Conservation (phyloP, 257 asterid species). For the Ilex asprella region DNA sequence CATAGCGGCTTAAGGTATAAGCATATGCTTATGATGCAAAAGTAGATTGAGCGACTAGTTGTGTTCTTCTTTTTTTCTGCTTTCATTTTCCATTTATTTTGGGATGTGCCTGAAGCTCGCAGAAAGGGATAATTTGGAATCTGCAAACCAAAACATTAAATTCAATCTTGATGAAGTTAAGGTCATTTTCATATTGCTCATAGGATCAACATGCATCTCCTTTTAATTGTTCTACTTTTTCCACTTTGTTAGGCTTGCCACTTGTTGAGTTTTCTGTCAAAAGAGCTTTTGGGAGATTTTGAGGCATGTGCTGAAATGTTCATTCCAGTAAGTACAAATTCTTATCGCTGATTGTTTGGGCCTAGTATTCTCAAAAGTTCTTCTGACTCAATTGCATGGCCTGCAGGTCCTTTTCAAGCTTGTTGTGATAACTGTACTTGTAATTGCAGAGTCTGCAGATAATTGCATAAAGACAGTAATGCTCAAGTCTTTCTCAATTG, state of each 20-base stretch:
- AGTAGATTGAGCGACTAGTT: too few relatives aligned
- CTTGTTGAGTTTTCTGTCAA: conserved; percentile 68
- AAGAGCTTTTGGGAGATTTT: conserved; percentile 96
- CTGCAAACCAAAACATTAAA: background rate
- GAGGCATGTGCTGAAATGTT: conserved; percentile 95
- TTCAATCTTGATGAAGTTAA: background rate
- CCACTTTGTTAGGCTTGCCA: conserved; percentile 66
- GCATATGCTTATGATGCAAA: too few relatives aligned
- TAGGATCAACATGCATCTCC: background rate
- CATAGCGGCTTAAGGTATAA: too few relatives aligned
- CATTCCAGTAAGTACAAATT: conserved; percentile 73
- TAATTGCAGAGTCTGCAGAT: conserved; percentile 98
- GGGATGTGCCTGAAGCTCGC: background rate
- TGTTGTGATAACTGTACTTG: conserved; percentile 98
- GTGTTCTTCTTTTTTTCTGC: too few relatives aligned
- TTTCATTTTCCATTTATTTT: background rate
- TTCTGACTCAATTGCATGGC: conserved; percentile 18
- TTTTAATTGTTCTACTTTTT: conserved; percentile 9
- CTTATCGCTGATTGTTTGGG: too few relatives aligned
- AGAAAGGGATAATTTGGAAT: background rate
- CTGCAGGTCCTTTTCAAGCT: conserved; percentile 99
- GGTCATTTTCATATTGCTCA: background rate
- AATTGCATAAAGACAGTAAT: conserved; percentile 96
- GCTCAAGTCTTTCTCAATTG: conserved; percentile 3
- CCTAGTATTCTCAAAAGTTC: background rate